These are phyloP conservation scores for Plenodomus tracheiphilus DNA, from an alignment of 2,329 filamentous ascomycete species.

Conservation along the genomic window DNA sequence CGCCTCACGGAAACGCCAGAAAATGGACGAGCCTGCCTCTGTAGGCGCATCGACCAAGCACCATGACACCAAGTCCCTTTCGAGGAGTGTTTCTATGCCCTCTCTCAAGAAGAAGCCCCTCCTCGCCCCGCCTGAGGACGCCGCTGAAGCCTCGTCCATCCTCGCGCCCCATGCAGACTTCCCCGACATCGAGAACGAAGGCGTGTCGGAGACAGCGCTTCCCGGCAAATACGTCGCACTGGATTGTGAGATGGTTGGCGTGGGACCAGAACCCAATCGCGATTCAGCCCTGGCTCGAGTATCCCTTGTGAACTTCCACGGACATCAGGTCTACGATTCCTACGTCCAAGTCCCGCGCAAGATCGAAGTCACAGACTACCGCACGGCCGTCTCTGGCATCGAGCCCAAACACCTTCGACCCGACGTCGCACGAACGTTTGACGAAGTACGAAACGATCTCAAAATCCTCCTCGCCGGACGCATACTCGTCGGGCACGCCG, in stretches of 20 bases:
- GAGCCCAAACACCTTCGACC: slow-evolving; percentile 69
- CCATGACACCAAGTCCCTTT: slow-evolving; percentile 49
- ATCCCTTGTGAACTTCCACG: slow-evolving; percentile 91
- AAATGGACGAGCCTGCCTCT: slow-evolving; percentile 43
- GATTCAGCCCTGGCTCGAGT: slow-evolving; percentile 81
- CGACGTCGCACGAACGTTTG: slow-evolving; percentile 59
- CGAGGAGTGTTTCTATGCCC: slow-evolving; percentile 39
- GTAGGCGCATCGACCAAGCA: slow-evolving; percentile 40
- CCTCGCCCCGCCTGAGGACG: slow-evolving; percentile 56
- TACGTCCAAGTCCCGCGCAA: slow-evolving; percentile 73
- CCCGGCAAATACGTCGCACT: slow-evolving; percentile 89
- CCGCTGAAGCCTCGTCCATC: slow-evolving; percentile 57
- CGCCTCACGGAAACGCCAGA: slow-evolving; percentile 39
- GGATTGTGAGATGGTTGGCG: slow-evolving; percentile 98
- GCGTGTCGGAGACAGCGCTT: slow-evolving; percentile 59
- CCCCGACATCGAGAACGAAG: slow-evolving; percentile 49
- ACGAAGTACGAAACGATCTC: slow-evolving; percentile 75
- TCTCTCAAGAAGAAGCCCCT: slow-evolving; percentile 50
- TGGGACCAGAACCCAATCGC: slow-evolving; percentile 65
- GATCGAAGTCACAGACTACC: slow-evolving; percentile 84
- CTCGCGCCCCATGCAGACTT: slow-evolving; percentile 48
- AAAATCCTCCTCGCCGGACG: slow-evolving; percentile 68
- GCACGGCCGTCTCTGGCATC: slow-evolving; percentile 84
- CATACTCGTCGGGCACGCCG: slow-evolving; percentile 80
- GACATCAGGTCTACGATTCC: slow-evolving; percentile 89